Evolutionary conservation across 2,329 filamentous ascomycete species (phyloP), one percentile per base, ranked within the genome.

Genomic region (Aspergillus ruber): DNA sequence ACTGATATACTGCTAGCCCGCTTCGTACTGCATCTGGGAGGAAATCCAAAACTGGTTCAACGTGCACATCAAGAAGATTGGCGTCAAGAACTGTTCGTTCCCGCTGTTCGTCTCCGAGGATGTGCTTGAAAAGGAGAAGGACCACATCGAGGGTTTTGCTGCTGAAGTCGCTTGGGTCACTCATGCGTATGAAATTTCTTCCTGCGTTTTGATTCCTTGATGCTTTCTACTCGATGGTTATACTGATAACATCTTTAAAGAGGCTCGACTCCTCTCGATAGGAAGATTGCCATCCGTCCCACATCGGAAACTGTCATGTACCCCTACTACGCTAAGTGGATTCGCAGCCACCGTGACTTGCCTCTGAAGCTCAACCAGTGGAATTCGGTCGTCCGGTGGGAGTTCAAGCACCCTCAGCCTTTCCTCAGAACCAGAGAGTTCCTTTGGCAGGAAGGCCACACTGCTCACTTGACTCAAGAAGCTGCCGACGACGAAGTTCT

Each of bases 141-240:
- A 93, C 62, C 93, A 98, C 69, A 87, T 98, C 53, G 91, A 98
- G 71, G 93, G 93, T n/a, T 98, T 98, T 68, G 93, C 93, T 45
- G 90, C 93, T 40, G 74, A 76, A 53, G 73, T 76, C 43, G 73
- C 74, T 43, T 76, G 73, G 74, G 74, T 76, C 45, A 76, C 74
- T 43, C 73, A 76, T 58, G 71, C 71, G 69, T 72, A 70, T 50
- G 63, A 42, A 20, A 18, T 20, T 12, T 20, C 18, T 39, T 20
- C 17, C n/a, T 20, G 17, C 5, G 15, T 21, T 39, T 39, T 25
- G 25, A 27, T 27, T 45, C 20, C n/a, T 8, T 36, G 18, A 9
- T 38, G 21, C 25, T 15, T 39, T 39, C 17, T 23, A 12, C 27
- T 29, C 10, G 4, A 12, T 12, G 25, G 25, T 29, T 29, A 45